These are phyloP conservation scores for Fusarium irregulare DNA, from an alignment of 2,329 filamentous ascomycete genomes.

Conservation along the genomic window DNA sequence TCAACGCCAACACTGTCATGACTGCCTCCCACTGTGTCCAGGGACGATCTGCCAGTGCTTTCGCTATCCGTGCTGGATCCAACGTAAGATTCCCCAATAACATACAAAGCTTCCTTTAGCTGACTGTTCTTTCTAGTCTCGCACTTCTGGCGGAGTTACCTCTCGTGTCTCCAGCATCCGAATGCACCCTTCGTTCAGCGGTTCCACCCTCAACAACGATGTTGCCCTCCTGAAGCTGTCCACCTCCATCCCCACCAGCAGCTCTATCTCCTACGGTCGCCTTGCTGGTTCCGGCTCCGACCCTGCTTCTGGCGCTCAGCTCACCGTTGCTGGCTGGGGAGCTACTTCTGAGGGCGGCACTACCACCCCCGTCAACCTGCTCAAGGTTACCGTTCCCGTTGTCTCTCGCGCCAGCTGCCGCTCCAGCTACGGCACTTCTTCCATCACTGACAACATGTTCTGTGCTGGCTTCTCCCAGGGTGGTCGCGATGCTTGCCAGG, in stretches of 20 bases:
- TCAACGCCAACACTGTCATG: slow-evolving; percentile 49
- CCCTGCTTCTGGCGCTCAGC: slow-evolving; percentile 32
- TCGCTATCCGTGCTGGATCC: slow-evolving; percentile 46
- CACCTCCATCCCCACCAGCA: slow-evolving; percentile 21
- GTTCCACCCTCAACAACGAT: slow-evolving; percentile 39
- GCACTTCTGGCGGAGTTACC: slow-evolving; percentile 43
- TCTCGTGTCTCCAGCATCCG: slow-evolving; percentile 42
- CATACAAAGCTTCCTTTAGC: fast-evolving
- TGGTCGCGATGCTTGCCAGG: slow-evolving; percentile 49
- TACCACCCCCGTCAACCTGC: slow-evolving; percentile 34
- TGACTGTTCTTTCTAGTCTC: slow-evolving; percentile 18
- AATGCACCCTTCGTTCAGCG: slow-evolving; percentile 43
- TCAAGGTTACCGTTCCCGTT: slow-evolving; percentile 49
- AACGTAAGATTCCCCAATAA: slow-evolving; percentile 23
- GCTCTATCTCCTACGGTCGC: slow-evolving; percentile 42
- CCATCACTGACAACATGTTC: slow-evolving; percentile 49
- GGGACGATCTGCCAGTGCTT: slow-evolving; percentile 17
- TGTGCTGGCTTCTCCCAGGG: slow-evolving; percentile 47
- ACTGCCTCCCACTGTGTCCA: slow-evolving; percentile 48
- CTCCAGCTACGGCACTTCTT: slow-evolving; percentile 36
- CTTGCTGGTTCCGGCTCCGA: slow-evolving; percentile 45
- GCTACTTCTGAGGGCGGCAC: slow-evolving; percentile 28
- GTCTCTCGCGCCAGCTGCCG: slow-evolving; percentile 45
- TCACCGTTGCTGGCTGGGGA: slow-evolving; percentile 47
- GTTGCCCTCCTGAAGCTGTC: slow-evolving; percentile 49